Conservation (phyloP, 1,284 basidiomycete species). For the Cryptococcus floricola region DNA sequence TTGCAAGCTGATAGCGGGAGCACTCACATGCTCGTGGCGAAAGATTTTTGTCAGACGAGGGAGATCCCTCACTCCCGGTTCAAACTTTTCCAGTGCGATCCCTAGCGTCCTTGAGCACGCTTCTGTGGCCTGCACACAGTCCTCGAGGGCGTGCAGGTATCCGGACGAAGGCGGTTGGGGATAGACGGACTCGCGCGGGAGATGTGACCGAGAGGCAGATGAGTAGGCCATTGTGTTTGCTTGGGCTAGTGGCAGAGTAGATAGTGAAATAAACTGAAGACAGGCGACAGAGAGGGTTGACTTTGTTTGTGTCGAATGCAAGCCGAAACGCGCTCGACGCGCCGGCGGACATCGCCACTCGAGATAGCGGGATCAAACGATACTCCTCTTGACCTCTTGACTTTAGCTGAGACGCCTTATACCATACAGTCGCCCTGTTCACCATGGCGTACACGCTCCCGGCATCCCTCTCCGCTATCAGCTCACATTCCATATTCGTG, state of each 20-base stretch:
- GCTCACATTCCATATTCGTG: constrained; percentile 41
- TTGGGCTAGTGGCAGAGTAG: neutral
- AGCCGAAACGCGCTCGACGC: neutral
- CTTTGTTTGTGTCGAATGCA: neutral
- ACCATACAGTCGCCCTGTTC: neutral
- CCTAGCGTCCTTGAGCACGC: constrained; percentile 25
- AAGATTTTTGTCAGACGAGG: constrained; percentile 41
- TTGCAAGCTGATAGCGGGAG: neutral
- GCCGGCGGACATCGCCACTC: neutral
- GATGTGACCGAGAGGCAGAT: constrained; percentile 6
- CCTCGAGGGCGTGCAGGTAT: constrained; percentile 39
- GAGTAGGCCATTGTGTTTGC: constrained; percentile 9
- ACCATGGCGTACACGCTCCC: constrained; percentile 18
- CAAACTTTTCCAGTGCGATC: constrained; percentile 21
- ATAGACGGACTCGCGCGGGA: constrained; percentile 23
- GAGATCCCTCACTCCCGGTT: constrained; percentile 40
- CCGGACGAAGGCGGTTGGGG: constrained; percentile 25
- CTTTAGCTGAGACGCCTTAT: neutral
- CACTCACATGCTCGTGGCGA: constrained; percentile 40
- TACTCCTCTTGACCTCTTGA: neutral
- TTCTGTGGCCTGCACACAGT: constrained; percentile 44
- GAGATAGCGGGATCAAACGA: neutral
- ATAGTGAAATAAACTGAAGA: neutral
- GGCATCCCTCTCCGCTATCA: constrained; percentile 31
- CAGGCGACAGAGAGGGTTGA: neutral